Evolutionary conservation across 768 basidiomycete species (phyloP).

Genomic region (Gautieria morchelliformis): DNA sequence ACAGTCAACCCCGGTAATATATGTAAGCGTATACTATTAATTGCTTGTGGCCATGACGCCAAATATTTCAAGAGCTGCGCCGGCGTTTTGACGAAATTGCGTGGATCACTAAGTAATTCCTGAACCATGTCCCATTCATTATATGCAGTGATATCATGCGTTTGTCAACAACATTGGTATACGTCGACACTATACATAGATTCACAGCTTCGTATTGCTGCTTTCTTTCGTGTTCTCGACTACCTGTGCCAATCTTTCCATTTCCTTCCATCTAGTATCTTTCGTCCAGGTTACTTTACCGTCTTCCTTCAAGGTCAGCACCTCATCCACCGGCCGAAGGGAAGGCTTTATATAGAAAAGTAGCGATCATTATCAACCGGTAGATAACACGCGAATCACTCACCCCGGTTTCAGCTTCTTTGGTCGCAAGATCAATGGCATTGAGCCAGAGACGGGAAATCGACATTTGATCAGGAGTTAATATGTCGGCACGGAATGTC

Average conservation of each 20-base stretch:
- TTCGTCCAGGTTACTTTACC: constrained; percentile 42
- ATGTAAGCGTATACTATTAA: no score
- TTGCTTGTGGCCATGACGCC: no score
- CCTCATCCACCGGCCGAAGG: constrained; percentile 25
- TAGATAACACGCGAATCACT: neutral
- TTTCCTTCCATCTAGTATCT: constrained; percentile 44
- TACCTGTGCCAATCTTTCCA: constrained; percentile 29
- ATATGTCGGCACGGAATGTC: constrained; percentile 43
- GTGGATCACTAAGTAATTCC: no score
- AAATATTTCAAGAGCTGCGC: no score
- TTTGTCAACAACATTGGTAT: no score
- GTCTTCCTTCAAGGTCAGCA: constrained; percentile 44
- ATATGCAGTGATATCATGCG: no score
- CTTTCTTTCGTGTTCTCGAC: neutral
- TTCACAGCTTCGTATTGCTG: neutral
- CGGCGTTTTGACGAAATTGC: no score
- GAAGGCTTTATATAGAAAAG: constrained; percentile 10
- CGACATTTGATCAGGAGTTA: constrained; percentile 35
- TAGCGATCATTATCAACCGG: no score
- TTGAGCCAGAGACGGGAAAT: constrained; percentile 50
- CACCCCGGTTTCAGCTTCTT: constrained; percentile 28
- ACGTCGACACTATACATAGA: no score
- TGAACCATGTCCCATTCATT: no score
- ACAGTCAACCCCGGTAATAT: no score
- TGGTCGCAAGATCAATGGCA: constrained; percentile 35